Base-by-base conservation (phyloP, 2,329 filamentous ascomycete genomes). In the Trichoderma sp. region DNA sequence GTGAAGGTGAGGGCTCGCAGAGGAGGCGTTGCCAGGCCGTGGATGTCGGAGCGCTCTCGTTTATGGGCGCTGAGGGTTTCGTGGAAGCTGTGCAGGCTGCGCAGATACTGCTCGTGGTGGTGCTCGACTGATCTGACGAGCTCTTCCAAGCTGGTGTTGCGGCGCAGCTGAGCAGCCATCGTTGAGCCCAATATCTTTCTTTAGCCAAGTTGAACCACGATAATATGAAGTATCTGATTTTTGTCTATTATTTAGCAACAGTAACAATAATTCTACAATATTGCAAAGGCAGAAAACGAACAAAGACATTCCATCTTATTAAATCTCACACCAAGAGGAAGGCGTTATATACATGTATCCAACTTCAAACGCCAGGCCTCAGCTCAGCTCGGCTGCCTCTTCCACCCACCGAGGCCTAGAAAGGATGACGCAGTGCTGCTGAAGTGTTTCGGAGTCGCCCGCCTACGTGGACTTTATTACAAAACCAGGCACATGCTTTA, bases 41-140 rank as follows among this genome's bases (percentile, higher is more conserved):
- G 70, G 55, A 72, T 62, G 66, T 77, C 76, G 53, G 21, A 40
- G 21, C 70, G 68, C 49, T 76, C 72, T 47, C 71, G 71, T 13
- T 70, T 72, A 37, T 71, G 73, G 37, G 70, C 53, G 49, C 68
- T 57, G 64, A 76, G 64, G 40, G 67, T 72, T 49, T 80, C 76
- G 43, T 78, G 77, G 19, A 80, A 73, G 57, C 56, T 72, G 58
- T 75, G 72, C 6, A 79, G 71, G 29, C 73, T 73, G 65, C 74
- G 76, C 40, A 80, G 70, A 59, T 79, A 78, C 52, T 79, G 75
- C n/a, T 80, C 78, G 63, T 79, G 79, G 56, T 76, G 74, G 27
- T 74, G 70, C 57, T 81, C 78, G 55, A 78, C 75, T 33, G 74
- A 75, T 49, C 70, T 73, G 70, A 81, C 73, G 58, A 80, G 73